Conservation (phyloP, 139 green algal species). For the Chlamydomonas applanata region DNA sequence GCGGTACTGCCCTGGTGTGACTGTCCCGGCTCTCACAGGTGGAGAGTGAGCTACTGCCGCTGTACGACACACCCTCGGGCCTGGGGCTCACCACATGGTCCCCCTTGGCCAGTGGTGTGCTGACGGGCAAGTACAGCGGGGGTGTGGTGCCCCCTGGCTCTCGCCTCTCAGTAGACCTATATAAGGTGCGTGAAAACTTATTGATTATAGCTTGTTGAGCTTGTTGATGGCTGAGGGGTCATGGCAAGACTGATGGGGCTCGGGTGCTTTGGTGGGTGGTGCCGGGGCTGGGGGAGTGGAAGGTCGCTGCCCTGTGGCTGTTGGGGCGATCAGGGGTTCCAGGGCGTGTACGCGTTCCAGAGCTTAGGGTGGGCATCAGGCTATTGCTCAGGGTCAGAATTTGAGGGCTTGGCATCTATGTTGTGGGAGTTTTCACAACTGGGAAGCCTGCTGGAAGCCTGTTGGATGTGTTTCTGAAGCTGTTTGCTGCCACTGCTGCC, state of each 20-base stretch:
- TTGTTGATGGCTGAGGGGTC: too few relatives aligned
- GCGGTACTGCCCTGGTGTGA: too few relatives aligned
- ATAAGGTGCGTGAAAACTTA: slow-evolving; percentile 79
- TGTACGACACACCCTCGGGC: background rate
- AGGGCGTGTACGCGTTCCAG: too few relatives aligned
- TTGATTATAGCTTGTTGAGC: too few relatives aligned
- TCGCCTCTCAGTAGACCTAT: slow-evolving; percentile 62
- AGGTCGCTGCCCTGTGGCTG: too few relatives aligned
- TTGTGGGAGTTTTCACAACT: background rate
- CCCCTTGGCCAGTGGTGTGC: slow-evolving; percentile 74
- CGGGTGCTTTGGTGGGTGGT: too few relatives aligned
- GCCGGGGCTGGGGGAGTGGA: too few relatives aligned
- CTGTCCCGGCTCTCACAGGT: too few relatives aligned
- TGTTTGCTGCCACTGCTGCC: background rate
- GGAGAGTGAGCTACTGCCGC: background rate
- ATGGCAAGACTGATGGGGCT: too few relatives aligned
- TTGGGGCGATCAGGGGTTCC: too few relatives aligned
- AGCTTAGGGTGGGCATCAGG: too few relatives aligned
- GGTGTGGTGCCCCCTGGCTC: slow-evolving; percentile 58
- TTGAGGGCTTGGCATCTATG: background rate
- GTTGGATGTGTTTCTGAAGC: background rate
- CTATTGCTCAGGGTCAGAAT: background rate
- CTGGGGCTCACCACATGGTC: slow-evolving; percentile 79
- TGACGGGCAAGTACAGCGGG: slow-evolving; percentile 86
- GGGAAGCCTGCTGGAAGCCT: background rate